Conservation (phyloP, 305 asterid species). For the Nicotiana rustica region DNA sequence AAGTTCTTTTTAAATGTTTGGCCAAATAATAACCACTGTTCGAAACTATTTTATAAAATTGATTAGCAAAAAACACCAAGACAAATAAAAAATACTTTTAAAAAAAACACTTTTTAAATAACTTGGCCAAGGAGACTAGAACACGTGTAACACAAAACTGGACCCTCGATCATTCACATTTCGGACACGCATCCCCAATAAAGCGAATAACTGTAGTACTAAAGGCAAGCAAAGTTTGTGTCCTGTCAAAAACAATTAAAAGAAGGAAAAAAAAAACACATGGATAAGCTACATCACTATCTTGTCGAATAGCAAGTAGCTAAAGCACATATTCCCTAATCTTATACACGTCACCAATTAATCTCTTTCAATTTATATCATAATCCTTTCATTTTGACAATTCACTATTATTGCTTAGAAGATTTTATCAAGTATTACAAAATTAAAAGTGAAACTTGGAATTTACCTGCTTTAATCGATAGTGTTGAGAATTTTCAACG, state of each 20-base stretch:
- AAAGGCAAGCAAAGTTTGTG: conserved; percentile 16
- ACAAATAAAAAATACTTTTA: too few relatives aligned
- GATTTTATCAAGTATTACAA: not conserved
- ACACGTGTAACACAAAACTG: too few relatives aligned
- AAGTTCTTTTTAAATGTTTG: too few relatives aligned
- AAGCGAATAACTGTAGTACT: not conserved
- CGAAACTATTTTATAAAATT: too few relatives aligned
- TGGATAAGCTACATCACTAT: not conserved
- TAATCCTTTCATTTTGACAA: not conserved
- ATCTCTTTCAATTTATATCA: not conserved
- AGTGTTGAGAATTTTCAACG: not conserved
- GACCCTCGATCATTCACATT: not conserved
- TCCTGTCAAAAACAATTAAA: conserved; percentile 8
- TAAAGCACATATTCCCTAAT: not conserved
- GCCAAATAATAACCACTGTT: too few relatives aligned
- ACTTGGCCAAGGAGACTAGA: too few relatives aligned
- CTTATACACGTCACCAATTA: not conserved
- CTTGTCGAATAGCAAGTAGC: not conserved
- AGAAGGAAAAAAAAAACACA: not conserved
- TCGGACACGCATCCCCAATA: not conserved
- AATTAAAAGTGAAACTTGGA: too few relatives aligned
- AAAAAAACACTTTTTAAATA: too few relatives aligned
- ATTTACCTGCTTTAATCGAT: not conserved
- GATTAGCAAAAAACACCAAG: too few relatives aligned
- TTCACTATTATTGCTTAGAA: not conserved